Evolutionary conservation across 1,139 yeast genomes (phyloP).

Genomic region (Pichia sp.): DNA sequence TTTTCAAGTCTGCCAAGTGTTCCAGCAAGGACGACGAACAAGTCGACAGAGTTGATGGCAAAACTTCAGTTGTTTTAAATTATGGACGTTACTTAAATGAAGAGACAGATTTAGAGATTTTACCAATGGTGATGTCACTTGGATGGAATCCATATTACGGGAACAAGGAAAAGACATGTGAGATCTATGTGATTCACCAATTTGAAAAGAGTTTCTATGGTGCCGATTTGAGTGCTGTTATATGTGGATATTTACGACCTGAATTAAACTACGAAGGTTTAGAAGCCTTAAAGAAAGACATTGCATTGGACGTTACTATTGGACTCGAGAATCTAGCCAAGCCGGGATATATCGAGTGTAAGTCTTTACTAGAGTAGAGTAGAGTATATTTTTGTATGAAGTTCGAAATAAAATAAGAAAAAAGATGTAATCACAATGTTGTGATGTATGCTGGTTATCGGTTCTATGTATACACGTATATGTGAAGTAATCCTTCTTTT

Average conservation of each 20-base stretch:
- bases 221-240: constrained; percentile 61
- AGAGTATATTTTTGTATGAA: too few species aligned
- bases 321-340: constrained; percentile 38
- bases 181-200: constrained; percentile 79
- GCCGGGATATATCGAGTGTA: constrained; percentile 28
- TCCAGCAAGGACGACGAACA: constrained; percentile 5
- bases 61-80: constrained; percentile 49
- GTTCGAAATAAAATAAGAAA: too few species aligned
- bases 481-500: neutral
- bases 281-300: constrained; percentile 86
- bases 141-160: constrained; percentile 96
- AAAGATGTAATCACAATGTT: too few species aligned
- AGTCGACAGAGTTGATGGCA: constrained; percentile 41
- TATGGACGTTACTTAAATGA: constrained; percentile 52
- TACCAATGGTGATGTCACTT: constrained; percentile 92
- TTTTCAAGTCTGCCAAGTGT: constrained; percentile 15
- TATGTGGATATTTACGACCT: constrained; percentile 89
- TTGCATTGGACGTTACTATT: constrained; percentile 71
- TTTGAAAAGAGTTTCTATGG: constrained; percentile 77
- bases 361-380: constrained; percentile 11
- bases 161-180: constrained; percentile 78
- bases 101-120: constrained; percentile 41
- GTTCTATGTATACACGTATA: too few species aligned
- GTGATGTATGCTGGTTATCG: too few species aligned
- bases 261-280: constrained; percentile 83